phyloP scores from a whole-genome alignment of 2,329 filamentous ascomycete genomes.

The Pestalotiopsis sp. region DNA sequence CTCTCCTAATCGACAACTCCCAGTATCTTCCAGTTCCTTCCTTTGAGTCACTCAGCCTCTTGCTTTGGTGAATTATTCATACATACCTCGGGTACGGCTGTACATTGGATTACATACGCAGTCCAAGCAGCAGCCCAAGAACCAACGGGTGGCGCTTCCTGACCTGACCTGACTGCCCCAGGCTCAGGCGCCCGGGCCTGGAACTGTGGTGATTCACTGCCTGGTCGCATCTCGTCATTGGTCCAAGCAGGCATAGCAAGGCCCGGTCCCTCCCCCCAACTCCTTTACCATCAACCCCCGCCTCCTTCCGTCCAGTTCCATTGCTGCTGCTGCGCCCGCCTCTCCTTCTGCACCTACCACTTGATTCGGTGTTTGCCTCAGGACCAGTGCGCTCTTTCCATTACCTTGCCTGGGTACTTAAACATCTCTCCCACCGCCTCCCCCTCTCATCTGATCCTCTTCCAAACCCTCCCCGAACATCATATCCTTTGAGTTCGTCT shows the following conservation, averaged over 20 bases:
- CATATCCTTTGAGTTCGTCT: not conserved
- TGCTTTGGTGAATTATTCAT: not conserved
- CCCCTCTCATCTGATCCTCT: not conserved
- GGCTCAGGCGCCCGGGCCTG: not conserved
- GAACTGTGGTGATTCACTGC: constrained; percentile 11
- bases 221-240: constrained; percentile 10
- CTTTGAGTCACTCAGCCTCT: not conserved
- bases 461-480: not conserved
- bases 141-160: not conserved
- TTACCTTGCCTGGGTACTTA: constrained; percentile 3
- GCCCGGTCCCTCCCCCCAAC: not conserved
- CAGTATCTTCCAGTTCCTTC: constrained; percentile 1
- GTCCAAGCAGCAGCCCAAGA: too few relatives aligned
- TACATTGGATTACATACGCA: not conserved
- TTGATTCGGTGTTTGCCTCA: constrained; percentile 8
- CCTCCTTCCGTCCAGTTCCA: constrained; percentile 32
- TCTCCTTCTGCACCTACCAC: constrained; percentile 22
- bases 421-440: constrained; percentile 2
- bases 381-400: not conserved
- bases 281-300: not conserved
- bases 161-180: not conserved
- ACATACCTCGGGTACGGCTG: not conserved
- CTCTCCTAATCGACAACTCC: not conserved
- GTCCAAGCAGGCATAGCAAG: not conserved
- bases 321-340: constrained; percentile 16